Conservation (phyloP, 345 rosid species). For the Euphorbia peplus region DNA sequence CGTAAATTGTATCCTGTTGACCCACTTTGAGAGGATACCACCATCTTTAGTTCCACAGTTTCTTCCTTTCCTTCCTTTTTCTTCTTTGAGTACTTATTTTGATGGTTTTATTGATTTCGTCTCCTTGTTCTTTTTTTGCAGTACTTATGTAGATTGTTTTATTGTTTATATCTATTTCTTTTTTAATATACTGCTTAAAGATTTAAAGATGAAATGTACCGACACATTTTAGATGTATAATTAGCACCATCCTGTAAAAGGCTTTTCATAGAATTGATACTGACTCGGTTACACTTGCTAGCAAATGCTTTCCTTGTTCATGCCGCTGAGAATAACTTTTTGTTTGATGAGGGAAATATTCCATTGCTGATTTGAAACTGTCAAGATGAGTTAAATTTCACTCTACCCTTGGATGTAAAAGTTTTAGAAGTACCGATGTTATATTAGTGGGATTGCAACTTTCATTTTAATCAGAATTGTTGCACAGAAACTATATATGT, state of each 20-base stretch:
- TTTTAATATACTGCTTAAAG: neutral
- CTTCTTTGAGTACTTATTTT: neutral
- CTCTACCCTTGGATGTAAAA: neutral
- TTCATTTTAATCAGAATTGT: neutral
- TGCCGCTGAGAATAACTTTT: neutral
- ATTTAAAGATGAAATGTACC: neutral
- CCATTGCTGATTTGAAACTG: neutral
- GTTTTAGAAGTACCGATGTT: neutral
- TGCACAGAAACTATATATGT: neutral
- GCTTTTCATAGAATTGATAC: neutral
- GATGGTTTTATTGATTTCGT: neutral
- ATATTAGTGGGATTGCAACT: neutral
- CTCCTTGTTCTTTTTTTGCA: neutral
- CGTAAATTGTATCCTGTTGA: neutral
- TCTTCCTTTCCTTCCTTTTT: no score
- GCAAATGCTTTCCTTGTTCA: neutral
- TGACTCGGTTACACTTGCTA: neutral
- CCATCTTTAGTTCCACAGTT: neutral
- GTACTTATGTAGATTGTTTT: neutral
- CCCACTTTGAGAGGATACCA: neutral
- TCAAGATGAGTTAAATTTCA: neutral
- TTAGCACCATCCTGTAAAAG: neutral
- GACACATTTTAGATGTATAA: neutral
- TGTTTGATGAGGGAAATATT: neutral
- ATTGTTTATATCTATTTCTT: neutral